phyloP scores from a whole-genome alignment of 352 stramenopile genomes.

The Peronospora belbahrii region DNA sequence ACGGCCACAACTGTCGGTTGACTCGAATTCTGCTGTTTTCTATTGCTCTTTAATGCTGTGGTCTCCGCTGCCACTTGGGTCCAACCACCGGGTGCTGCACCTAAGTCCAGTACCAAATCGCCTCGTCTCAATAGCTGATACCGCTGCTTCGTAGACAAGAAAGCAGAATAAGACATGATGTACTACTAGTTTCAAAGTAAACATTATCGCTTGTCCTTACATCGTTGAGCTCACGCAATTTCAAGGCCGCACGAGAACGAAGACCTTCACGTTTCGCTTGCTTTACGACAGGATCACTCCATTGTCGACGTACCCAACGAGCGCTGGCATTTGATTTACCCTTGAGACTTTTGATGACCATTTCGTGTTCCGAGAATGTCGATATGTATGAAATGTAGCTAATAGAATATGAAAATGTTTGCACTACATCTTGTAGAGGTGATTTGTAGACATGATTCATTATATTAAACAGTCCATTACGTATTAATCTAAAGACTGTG shows the following conservation, averaged over 20 bases:
- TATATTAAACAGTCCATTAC: too few species aligned
- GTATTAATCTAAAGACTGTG: too few species aligned
- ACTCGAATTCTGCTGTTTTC: constrained; percentile 1
- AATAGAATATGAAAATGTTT: too few species aligned
- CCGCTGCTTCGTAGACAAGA: neutral
- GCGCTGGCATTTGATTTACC: constrained; percentile 79
- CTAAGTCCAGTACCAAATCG: constrained; percentile 75
- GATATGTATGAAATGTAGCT: too few species aligned
- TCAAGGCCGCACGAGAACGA: constrained; percentile 73
- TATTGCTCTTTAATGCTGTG: constrained; percentile 19
- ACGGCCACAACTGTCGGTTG: constrained; percentile 52
- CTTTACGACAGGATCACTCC: constrained; percentile 78
- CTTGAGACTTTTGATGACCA: constrained; percentile 66
- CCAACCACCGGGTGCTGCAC: constrained; percentile 77
- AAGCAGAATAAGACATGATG: neutral
- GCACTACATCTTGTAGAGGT: too few species aligned
- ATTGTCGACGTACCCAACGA: constrained; percentile 80
- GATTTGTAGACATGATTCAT: too few species aligned
- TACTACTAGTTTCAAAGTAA: neutral
- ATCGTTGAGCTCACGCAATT: constrained; percentile 76
- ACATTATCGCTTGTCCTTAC: constrained; percentile 12
- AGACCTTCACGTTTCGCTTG: constrained; percentile 78
- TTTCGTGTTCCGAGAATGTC: too few species aligned
- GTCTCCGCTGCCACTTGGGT: constrained; percentile 73
- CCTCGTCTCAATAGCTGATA: constrained; percentile 52